phyloP scores from a whole-genome alignment of 129 eudicot species.

The Rutidosis leptorrhynchoides region DNA sequence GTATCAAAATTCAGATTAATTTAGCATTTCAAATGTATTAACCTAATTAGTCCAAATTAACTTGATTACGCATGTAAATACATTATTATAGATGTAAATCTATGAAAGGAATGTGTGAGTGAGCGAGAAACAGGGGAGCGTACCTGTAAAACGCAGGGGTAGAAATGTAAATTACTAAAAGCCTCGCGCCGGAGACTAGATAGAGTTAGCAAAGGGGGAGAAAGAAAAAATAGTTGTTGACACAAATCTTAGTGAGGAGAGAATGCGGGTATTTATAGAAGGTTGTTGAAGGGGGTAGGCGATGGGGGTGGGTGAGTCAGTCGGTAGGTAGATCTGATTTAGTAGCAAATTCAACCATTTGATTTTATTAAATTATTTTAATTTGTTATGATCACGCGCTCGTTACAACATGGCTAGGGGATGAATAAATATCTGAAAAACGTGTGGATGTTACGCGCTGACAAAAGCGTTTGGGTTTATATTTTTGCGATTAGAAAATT shows the following conservation, averaged over 20 bases:
- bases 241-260: slow-evolving; percentile 19
- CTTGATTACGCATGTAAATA: not conserved
- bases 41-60: slow-evolving; percentile 17
- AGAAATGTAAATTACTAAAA: not conserved
- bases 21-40: not conserved
- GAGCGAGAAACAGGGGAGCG: slow-evolving; percentile 21
- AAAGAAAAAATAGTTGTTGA: slow-evolving; percentile 12
- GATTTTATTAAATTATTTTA: not conserved
- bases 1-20: slow-evolving; percentile 1
- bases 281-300: not conserved
- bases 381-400: not conserved
- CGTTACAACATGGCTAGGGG: too few relatives aligned
- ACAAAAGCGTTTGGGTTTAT: too few relatives aligned
- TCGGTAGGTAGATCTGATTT: not conserved
- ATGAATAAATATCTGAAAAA: too few relatives aligned
- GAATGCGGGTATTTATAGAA: slow-evolving; percentile 3
- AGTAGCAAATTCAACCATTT: not conserved
- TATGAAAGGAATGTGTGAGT: not conserved
- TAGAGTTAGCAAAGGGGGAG: slow-evolving; percentile 4
- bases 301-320: not conserved
- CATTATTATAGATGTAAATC: not conserved
- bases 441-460: too few relatives aligned
- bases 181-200: slow-evolving; percentile 6
- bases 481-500: too few relatives aligned
- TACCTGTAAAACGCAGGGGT: slow-evolving; percentile 25